These are phyloP conservation scores for Aphanomyces astaci DNA, from an alignment of 352 stramenopile genomes.

Conservation along the genomic window DNA sequence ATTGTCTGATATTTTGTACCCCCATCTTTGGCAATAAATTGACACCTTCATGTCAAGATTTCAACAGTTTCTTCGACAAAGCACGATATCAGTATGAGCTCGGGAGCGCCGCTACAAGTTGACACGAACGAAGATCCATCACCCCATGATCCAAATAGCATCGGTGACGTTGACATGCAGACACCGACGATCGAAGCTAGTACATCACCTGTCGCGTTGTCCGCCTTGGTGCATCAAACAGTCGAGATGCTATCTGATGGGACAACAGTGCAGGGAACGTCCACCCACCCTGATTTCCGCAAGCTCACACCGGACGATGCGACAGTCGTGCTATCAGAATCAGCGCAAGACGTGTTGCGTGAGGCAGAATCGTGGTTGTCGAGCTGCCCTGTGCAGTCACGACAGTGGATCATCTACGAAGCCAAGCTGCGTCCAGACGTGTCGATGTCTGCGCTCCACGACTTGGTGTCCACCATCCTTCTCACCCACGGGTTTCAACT, in stretches of 20 bases:
- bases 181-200: not conserved
- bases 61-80: no score
- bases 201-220: not conserved
- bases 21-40: no score
- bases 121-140: not conserved
- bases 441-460: not conserved
- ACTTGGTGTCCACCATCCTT: slow-evolving; percentile 3
- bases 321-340: not conserved
- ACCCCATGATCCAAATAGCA: not conserved
- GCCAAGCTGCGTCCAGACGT: slow-evolving; percentile 9
- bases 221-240: not conserved
- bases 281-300: slow-evolving; percentile 4
- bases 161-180: not conserved
- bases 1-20: no score
- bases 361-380: not conserved
- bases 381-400: slow-evolving; percentile 1
- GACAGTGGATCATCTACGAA: slow-evolving; percentile 16
- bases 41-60: no score
- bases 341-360: not conserved
- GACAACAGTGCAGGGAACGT: no score
- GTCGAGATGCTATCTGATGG: not conserved
- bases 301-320: slow-evolving; percentile 7
- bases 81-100: no score
- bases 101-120: not conserved
- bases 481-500: not conserved